These are phyloP conservation scores for Yamadazyma triangularis DNA, from an alignment of 1,139 yeast genomes.

Conservation along the genomic window DNA sequence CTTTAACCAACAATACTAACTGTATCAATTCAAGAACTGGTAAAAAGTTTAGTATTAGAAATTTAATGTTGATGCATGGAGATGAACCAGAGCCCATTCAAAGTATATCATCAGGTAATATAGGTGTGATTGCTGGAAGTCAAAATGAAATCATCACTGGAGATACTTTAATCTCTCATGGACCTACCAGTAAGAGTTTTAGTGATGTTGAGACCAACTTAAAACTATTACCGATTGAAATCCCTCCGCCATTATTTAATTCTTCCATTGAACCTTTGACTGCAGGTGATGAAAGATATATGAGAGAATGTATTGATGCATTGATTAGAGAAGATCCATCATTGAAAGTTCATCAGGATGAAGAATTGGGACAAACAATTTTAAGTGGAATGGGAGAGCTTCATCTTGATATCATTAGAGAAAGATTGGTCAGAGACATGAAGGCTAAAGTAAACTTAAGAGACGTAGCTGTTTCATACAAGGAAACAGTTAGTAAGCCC, in stretches of 20 bases:
- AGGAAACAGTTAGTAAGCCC: constrained; percentile 55
- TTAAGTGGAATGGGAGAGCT: constrained; percentile 95
- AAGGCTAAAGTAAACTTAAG: constrained; percentile 80
- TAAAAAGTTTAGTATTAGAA: constrained; percentile 59
- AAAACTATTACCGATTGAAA: constrained; percentile 67
- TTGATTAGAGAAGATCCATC: constrained; percentile 66
- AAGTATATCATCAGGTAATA: constrained; percentile 67
- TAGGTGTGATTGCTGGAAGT: constrained; percentile 79
- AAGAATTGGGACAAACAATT: constrained; percentile 83
- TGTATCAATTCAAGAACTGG: constrained; percentile 70
- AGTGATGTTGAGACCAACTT: constrained; percentile 46
- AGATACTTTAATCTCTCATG: constrained; percentile 72
- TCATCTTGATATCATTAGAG: constrained; percentile 83
- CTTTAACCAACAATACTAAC: constrained; percentile 54
- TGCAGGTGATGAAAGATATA: constrained; percentile 67
- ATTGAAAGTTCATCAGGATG: constrained; percentile 45
- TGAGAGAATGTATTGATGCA: constrained; percentile 63
- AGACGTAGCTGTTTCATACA: constrained; percentile 81
- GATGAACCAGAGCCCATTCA: constrained; percentile 73
- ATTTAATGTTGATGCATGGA: constrained; percentile 82
- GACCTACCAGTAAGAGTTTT: constrained; percentile 41
- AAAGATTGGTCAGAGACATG: constrained; percentile 71
- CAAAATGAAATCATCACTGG: constrained; percentile 74
- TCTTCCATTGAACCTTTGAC: constrained; percentile 81
- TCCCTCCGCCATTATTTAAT: constrained; percentile 93